Conservation (phyloP, 257 asterid species). For the Solanum sitiens region DNA sequence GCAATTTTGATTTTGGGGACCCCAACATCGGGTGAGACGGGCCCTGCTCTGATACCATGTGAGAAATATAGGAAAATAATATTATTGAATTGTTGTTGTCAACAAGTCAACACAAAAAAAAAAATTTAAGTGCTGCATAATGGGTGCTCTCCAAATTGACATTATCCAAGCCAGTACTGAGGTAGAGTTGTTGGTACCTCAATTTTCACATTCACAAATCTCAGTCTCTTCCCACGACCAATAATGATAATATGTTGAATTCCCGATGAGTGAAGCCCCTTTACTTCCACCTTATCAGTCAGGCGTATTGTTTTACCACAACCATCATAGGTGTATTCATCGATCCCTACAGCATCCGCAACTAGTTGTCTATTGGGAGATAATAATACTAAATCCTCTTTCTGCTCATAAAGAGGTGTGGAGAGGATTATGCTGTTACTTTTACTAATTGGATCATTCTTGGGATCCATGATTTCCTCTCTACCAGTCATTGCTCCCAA, state of each 20-base stretch:
- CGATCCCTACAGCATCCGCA: constrained; percentile 75
- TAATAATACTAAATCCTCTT: constrained; percentile 62
- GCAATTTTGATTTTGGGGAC: no score
- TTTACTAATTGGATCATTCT: constrained; percentile 76
- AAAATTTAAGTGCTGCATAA: neutral
- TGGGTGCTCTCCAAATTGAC: neutral
- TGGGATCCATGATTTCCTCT: constrained; percentile 92
- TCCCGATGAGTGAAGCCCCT: constrained; percentile 36
- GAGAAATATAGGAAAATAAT: no score
- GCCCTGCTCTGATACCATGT: no score
- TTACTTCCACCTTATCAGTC: constrained; percentile 39
- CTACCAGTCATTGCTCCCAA: constrained; percentile 91
- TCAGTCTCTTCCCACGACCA: constrained; percentile 87
- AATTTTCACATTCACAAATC: constrained; percentile 78
- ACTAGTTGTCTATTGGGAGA: constrained; percentile 76
- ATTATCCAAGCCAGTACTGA: neutral
- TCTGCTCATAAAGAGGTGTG: constrained; percentile 49
- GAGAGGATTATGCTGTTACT: constrained; percentile 60
- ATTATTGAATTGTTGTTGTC: no score
- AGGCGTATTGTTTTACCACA: constrained; percentile 83
- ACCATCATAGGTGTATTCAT: constrained; percentile 84
- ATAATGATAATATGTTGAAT: constrained; percentile 65
- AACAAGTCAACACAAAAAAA: neutral
- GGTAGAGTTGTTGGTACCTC: constrained; percentile 48
- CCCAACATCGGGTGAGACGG: no score